These are phyloP conservation scores for Oxyria digyna DNA, from an alignment of 148 eudicot species.

Conservation along the genomic window DNA sequence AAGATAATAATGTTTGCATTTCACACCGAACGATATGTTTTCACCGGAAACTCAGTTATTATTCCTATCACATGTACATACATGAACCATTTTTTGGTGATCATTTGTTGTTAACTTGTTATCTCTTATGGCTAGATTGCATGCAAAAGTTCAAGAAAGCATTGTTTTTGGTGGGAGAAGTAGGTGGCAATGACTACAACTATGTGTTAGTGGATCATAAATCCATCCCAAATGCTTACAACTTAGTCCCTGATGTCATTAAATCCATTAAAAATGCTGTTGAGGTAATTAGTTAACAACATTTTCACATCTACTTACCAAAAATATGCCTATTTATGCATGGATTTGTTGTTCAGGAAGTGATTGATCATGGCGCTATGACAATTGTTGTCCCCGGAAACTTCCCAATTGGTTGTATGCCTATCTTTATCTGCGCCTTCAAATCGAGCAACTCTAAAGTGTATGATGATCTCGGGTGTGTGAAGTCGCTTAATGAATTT, in stretches of 20 bases:
- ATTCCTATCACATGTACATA: too few relatives aligned
- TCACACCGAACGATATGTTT: too few relatives aligned
- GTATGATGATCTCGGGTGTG: constrained; percentile 25
- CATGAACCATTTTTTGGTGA: too few relatives aligned
- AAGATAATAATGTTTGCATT: too few relatives aligned
- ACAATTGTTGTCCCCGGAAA: constrained; percentile 3
- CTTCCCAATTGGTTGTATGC: constrained; percentile 30
- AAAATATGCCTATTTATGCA: too few relatives aligned
- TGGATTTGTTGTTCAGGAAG: not conserved
- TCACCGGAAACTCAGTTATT: too few relatives aligned
- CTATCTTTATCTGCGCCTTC: constrained; percentile 12
- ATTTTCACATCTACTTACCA: not conserved
- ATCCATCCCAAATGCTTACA: not conserved
- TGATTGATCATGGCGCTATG: not conserved
- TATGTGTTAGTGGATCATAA: not conserved
- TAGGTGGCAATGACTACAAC: not conserved
- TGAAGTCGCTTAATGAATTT: constrained; percentile 21
- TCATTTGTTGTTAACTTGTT: not conserved
- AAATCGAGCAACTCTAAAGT: constrained; percentile 4
- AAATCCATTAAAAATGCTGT: not conserved
- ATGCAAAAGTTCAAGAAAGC: not conserved
- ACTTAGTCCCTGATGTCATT: not conserved
- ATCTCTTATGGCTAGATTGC: not conserved
- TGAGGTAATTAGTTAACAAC: not conserved
- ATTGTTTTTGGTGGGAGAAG: not conserved